phyloP scores from a whole-genome alignment of 2,329 filamentous ascomycete genomes.

The Endocalyx cinctus region DNA sequence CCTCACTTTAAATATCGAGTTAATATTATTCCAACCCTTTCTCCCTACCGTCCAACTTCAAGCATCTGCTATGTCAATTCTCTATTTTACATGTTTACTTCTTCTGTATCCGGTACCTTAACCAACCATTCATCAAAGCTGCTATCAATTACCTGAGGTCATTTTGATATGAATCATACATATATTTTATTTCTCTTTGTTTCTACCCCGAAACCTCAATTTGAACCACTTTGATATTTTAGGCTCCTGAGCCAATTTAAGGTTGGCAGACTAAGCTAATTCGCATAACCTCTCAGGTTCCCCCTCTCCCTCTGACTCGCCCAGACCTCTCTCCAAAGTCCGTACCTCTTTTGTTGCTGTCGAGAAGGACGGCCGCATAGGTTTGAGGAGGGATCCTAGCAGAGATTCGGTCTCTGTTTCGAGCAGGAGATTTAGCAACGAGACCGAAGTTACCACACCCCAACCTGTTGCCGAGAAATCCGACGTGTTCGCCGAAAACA shows the following conservation, averaged over 20 bases:
- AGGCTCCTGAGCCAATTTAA: no score
- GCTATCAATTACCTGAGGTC: no score
- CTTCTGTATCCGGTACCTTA: no score
- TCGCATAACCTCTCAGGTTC: slow-evolving; percentile 29
- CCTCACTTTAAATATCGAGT: no score
- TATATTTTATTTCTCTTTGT: no score
- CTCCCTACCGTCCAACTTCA: not conserved
- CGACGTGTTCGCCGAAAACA: slow-evolving; percentile 27
- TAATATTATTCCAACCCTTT: slow-evolving; percentile 1
- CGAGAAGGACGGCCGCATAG: slow-evolving; percentile 58
- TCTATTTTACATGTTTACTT: no score
- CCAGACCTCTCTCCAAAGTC: slow-evolving; percentile 68
- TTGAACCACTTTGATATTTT: no score
- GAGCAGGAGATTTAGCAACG: slow-evolving; percentile 32
- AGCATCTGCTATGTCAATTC: no score
- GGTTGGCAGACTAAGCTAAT: no score
- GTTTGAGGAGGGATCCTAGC: slow-evolving; percentile 43
- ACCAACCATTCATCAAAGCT: no score
- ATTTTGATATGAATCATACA: no score
- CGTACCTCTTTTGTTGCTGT: slow-evolving; percentile 72
- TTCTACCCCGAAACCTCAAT: no score
- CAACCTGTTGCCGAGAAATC: slow-evolving; percentile 35
- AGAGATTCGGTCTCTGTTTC: slow-evolving; percentile 35
- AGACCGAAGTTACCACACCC: slow-evolving; percentile 34
- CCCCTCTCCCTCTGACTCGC: slow-evolving; percentile 41